These are phyloP conservation scores for Exophiala aquamarina DNA, from an alignment of 2,329 filamentous ascomycete genomes.

Conservation along the genomic window DNA sequence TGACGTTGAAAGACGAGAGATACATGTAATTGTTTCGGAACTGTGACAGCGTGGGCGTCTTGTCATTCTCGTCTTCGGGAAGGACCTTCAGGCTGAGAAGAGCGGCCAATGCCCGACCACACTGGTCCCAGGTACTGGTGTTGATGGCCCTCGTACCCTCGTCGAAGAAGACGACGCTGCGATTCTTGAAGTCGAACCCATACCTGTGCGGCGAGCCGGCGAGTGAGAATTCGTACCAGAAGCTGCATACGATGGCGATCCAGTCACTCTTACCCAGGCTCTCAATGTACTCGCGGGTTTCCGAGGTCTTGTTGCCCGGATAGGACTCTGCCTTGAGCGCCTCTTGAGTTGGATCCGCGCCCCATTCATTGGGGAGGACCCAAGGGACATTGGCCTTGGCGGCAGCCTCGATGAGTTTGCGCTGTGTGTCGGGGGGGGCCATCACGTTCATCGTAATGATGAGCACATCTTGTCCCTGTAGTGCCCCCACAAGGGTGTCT, in stretches of 20 bases:
- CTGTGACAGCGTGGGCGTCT: conserved; percentile 38
- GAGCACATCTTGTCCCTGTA: conserved; percentile 57
- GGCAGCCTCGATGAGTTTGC: conserved; percentile 55
- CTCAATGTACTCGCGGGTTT: conserved; percentile 41
- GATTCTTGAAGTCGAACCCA: conserved; percentile 52
- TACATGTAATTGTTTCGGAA: conserved; percentile 53
- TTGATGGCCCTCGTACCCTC: conserved; percentile 59
- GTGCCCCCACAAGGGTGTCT: conserved; percentile 47
- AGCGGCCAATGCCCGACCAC: conserved; percentile 53
- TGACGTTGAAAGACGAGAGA: conserved; percentile 57
- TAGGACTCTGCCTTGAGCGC: conserved; percentile 39
- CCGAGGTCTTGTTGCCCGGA: conserved; percentile 28
- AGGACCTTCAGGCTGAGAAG: conserved; percentile 48
- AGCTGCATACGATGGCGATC: conserved; percentile 47
- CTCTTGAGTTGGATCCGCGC: conserved; percentile 33
- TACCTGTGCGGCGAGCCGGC: conserved; percentile 37
- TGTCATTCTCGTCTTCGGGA: conserved; percentile 41
- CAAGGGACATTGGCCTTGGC: conserved; percentile 56
- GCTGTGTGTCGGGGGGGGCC: conserved; percentile 48
- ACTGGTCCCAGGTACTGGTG: conserved; percentile 60
- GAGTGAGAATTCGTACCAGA: conserved; percentile 57
- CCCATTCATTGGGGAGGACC: conserved; percentile 54
- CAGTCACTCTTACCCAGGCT: conserved; percentile 41
- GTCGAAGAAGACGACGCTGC: conserved; percentile 50
- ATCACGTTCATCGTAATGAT: conserved; percentile 54